Evolutionary conservation across 352 stramenopile genomes (phyloP).

Genomic region (Phytophthora podocarpi): DNA sequence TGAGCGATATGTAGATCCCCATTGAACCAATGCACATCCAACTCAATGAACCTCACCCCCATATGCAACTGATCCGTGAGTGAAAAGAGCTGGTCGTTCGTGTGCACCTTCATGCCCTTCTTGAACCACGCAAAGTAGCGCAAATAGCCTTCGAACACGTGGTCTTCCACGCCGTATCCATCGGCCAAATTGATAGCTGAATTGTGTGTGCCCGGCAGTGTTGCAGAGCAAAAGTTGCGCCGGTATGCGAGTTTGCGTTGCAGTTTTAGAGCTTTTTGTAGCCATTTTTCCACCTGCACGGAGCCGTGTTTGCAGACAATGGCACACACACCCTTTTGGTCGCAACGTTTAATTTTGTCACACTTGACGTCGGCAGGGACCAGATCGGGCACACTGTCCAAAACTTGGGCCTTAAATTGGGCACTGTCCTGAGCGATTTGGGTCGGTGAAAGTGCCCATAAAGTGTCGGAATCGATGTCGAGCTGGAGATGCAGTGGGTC

Average conservation of each 20-base stretch:
- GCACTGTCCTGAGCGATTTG: conserved; percentile 32
- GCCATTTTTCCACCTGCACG: conserved; percentile 61
- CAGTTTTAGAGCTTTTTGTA: conserved; percentile 57
- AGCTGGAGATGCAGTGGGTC: conserved; percentile 11
- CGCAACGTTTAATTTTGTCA: conserved; percentile 54
- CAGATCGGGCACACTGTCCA: conserved; percentile 58
- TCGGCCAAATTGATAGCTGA: conserved; percentile 69
- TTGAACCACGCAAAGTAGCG: conserved; percentile 68
- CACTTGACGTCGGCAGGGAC: conserved; percentile 68
- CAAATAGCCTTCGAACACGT: conserved; percentile 68
- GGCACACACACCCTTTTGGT: conserved; percentile 66
- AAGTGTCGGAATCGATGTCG: conserved; percentile 4
- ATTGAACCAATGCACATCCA: conserved; percentile 85
- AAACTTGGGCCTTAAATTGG: conserved; percentile 43
- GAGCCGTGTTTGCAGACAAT: conserved; percentile 66
- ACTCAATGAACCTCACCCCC: conserved; percentile 76
- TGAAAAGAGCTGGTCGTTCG: conserved; percentile 76
- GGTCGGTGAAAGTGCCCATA: conserved; percentile 25
- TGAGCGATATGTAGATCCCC: conserved; percentile 71
- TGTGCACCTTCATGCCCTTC: conserved; percentile 61
- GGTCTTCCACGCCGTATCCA: conserved; percentile 78
- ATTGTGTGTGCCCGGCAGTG: conserved; percentile 79
- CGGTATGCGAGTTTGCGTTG: conserved; percentile 78
- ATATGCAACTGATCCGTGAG: conserved; percentile 83
- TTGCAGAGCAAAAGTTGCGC: conserved; percentile 70